Percentiles rank a stretch among this genome's conserved stretches.
phyloP scores from a whole-genome alignment of 2,329 filamentous ascomycete genomes.

The Neodidymelliopsis sp. region DNA sequence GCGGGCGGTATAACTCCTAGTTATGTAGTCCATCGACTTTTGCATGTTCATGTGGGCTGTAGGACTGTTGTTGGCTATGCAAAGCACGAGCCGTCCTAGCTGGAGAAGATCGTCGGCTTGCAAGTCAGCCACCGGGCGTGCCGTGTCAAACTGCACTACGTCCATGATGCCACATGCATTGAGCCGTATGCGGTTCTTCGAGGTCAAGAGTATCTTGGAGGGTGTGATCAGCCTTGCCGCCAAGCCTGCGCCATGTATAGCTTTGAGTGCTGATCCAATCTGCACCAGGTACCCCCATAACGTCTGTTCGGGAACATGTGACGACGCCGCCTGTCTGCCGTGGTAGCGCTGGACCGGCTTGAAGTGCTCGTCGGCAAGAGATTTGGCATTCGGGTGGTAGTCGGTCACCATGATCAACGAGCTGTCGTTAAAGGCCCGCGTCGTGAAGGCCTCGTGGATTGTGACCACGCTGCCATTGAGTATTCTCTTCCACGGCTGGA shows the following conservation, averaged over 20 bases:
- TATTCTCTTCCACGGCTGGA: conserved; percentile 89
- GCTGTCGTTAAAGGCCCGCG: conserved; percentile 89
- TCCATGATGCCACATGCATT: conserved; percentile 90
- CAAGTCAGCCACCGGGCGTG: conserved; percentile 73
- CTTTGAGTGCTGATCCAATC: conserved; percentile 84
- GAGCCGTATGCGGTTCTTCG: conserved; percentile 87
- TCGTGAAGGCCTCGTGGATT: conserved; percentile 92
- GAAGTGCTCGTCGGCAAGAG: conserved; percentile 84
- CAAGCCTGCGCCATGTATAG: conserved; percentile 81
- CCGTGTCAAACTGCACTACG: conserved; percentile 81
- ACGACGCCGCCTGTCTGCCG: conserved; percentile 44
- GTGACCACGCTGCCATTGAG: conserved; percentile 83
- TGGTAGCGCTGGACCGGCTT: conserved; percentile 50
- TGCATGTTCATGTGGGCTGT: conserved; percentile 68
- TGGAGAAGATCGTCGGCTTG: conserved; percentile 88
- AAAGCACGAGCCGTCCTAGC: conserved; percentile 85
- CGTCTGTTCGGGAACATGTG: conserved; percentile 69
- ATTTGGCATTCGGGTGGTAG: conserved; percentile 91
- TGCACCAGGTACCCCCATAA: conserved; percentile 95
- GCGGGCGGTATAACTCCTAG: conserved; percentile 77
- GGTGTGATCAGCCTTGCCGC: conserved; percentile 87
- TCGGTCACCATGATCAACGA: conserved; percentile 94
- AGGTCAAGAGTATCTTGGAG: conserved; percentile 88
- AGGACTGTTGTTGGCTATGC: conserved; percentile 74
- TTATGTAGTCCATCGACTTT: conserved; percentile 77